phyloP scores from a whole-genome alignment of 768 basidiomycete genomes.

The Boletus pseudo-olivaceus region DNA sequence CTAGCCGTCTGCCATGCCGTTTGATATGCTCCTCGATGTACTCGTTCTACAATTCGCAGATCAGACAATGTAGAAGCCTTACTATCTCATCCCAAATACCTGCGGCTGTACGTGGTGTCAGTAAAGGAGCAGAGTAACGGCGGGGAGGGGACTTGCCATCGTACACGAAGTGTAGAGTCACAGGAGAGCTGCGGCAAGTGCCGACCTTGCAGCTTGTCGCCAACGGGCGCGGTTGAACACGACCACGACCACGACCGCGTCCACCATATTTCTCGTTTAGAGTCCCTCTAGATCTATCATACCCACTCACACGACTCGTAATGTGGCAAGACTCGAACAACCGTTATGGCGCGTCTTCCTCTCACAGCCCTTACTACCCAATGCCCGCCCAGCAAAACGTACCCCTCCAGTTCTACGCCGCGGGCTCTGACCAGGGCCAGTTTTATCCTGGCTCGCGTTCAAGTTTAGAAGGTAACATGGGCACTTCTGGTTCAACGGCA shows the following conservation, averaged over 20 bases:
- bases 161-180: not conserved
- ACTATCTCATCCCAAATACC: slow-evolving; percentile 37
- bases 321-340: slow-evolving; percentile 78
- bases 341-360: slow-evolving; percentile 55
- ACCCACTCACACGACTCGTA: not conserved
- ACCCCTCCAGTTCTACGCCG: slow-evolving; percentile 77
- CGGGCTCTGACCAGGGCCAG: slow-evolving; percentile 50
- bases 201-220: slow-evolving; percentile 13
- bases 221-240: slow-evolving; percentile 1
- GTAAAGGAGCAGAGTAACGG: not conserved
- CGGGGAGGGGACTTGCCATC: slow-evolving; percentile 25
- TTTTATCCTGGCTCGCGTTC: slow-evolving; percentile 71
- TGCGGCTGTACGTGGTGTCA: slow-evolving; percentile 52
- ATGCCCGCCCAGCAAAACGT: slow-evolving; percentile 44
- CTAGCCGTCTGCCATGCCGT: slow-evolving; percentile 92
- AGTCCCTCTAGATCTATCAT: not conserved
- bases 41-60: slow-evolving; percentile 67
- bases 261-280: not conserved
- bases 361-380: slow-evolving; percentile 58
- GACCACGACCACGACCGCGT: slow-evolving; percentile 7
- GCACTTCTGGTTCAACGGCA: slow-evolving; percentile 50
- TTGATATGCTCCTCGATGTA: slow-evolving; percentile 99
- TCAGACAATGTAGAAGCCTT: slow-evolving; percentile 7
- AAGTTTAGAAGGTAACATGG: slow-evolving; percentile 72
- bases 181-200: slow-evolving; percentile 24